Evolutionary conservation across 441 rosid genomes (phyloP).

Genomic region (Pelargonium cotyledonis): DNA sequence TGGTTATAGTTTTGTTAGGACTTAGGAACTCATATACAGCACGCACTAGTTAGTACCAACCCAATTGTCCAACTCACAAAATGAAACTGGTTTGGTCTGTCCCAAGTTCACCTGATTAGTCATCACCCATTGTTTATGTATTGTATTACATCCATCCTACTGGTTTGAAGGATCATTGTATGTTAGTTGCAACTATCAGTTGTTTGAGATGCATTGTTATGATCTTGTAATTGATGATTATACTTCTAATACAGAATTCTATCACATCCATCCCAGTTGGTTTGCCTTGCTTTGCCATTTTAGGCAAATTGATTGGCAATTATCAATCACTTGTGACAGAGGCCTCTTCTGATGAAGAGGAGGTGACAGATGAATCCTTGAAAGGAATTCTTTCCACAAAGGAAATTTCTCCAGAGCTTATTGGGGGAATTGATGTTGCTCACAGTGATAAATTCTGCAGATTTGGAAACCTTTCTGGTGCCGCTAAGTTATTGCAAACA

Average conservation of each 20-base stretch:
- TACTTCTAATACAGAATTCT: slow-evolving; percentile 44
- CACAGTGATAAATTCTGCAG: slow-evolving; percentile 35
- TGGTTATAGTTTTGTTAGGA: too few species aligned
- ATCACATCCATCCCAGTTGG: slow-evolving; percentile 34
- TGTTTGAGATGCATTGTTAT: neutral
- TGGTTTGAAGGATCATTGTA: neutral
- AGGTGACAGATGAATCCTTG: slow-evolving; percentile 26
- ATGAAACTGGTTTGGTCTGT: too few species aligned
- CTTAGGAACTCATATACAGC: too few species aligned
- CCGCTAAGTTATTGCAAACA: slow-evolving; percentile 37
- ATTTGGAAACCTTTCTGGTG: slow-evolving; percentile 44
- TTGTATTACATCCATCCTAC: neutral
- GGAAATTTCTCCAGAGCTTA: slow-evolving; percentile 25
- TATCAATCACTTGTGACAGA: slow-evolving; percentile 33
- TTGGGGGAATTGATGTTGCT: slow-evolving; percentile 26
- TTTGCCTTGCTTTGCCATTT: slow-evolving; percentile 21
- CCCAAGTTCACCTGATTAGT: too few species aligned
- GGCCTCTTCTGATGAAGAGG: slow-evolving; percentile 31
- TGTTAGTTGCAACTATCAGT: neutral
- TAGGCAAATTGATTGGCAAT: slow-evolving; percentile 24
- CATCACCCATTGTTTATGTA: neutral
- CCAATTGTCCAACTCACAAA: too few species aligned
- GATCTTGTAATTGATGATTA: slow-evolving; percentile 15
- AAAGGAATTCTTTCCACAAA: slow-evolving; percentile 28
- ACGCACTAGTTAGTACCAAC: too few species aligned